Evolutionary conservation across 108 stramenopile genomes (phyloP), one percentile per base, ranked within the genome.

Genomic region (Aurantiochytrium sp.): DNA sequence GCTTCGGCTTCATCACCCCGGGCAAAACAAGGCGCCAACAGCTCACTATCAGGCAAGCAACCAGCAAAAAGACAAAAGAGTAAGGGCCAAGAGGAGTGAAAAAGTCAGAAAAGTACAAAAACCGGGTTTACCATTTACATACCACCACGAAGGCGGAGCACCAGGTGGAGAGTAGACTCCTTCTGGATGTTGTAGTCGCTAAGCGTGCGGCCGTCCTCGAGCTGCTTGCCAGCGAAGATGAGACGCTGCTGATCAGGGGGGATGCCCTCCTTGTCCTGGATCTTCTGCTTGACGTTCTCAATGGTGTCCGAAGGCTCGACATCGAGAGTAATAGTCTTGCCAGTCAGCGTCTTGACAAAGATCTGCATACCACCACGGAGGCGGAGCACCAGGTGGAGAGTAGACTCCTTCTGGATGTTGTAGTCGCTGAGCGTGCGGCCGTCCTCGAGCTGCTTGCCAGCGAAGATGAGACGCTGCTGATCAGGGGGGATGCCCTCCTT

Each of bases 231-330:
- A 57, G 97, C 97, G 91, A 97, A 97, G 89, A 97, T 97, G 45
- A 97, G 88, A 91, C 97, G 97, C 92, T 97, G 97, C 88, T 98
- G 88, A 72, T 89, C 88, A 16, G 88, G 88, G 53, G 88, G 88
- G 47, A 89, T 89, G 42, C 88, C 88, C 72, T 89, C 88, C 88
- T 89, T 89, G 72, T 89, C 88, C 88, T 89, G 88, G 44, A 89
- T 60, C 58, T 88, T 88, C n/a, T n/a, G 18, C 60, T 88, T 88
- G 16, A 69, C 60, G 51, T 44, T 87, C 92, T 98, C 98, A 92
- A 99, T 98, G 58, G 97, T 97, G 93, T 99, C 99, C 18, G 95
- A 95, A 47, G 99, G 97, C 93, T 99, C 99, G 58, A 99, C 98
- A 91, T 98, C 99, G 87, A 98, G 92, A 90, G 97, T 98, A 95